phyloP scores from a whole-genome alignment of 257 asterid genomes.

The Salvia miltiorrhiza region DNA sequence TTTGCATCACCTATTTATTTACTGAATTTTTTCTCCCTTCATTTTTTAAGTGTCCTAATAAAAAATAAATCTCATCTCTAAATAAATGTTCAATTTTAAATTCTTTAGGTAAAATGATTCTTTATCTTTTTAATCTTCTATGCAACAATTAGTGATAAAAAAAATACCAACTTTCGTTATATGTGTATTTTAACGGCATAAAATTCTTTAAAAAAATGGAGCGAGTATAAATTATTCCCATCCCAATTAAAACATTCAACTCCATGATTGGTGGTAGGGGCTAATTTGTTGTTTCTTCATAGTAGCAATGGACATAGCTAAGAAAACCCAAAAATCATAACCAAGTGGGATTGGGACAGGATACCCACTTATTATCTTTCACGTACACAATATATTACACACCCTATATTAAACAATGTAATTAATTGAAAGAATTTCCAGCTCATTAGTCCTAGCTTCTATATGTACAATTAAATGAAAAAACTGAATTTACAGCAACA shows the following conservation, averaged over 20 bases:
- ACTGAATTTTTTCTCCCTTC: no score
- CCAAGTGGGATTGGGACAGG: constrained; percentile 13
- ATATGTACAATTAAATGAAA: neutral
- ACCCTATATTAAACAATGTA: neutral
- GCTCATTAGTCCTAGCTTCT: neutral
- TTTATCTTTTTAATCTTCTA: no score
- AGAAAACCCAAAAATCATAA: neutral
- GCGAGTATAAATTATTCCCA: no score
- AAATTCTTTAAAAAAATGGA: no score
- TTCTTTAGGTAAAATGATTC: no score
- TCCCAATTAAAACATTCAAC: neutral
- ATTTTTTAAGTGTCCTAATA: no score
- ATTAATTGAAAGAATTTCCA: neutral
- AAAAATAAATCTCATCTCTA: no score
- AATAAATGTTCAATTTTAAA: no score
- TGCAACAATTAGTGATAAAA: no score
- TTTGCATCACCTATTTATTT: neutral
- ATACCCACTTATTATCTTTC: constrained; percentile 4
- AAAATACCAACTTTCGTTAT: no score
- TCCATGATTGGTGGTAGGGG: constrained; percentile 26
- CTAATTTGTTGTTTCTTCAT: constrained; percentile 5
- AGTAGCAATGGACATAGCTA: constrained; percentile 3
- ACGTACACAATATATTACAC: neutral
- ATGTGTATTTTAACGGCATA: no score
- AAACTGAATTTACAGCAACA: neutral